Conservation (phyloP, 1,139 yeast genomes). For the Zhuliangozyma blackwelliae region DNA sequence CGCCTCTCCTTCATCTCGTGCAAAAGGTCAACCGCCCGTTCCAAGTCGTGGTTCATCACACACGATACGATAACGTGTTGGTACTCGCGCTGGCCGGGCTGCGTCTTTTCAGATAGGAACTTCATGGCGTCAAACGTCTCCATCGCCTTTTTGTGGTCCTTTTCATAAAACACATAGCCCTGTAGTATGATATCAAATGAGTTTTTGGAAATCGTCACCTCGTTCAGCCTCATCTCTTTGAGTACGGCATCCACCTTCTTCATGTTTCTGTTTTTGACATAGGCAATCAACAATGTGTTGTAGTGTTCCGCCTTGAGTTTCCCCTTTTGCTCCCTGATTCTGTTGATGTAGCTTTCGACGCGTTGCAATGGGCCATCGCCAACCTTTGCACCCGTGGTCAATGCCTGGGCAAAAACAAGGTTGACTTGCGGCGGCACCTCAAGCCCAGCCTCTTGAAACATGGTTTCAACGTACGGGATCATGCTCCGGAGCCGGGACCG, state of each 20-base stretch:
- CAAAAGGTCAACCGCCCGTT: slow-evolving; percentile 71
- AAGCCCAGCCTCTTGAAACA: slow-evolving; percentile 34
- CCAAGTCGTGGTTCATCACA: slow-evolving; percentile 57
- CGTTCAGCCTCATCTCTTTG: slow-evolving; percentile 45
- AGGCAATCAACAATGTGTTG: slow-evolving; percentile 38
- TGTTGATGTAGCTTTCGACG: slow-evolving; percentile 22
- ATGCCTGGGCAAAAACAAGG: slow-evolving; percentile 39
- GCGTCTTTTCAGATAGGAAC: slow-evolving; percentile 58
- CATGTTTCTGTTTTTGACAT: slow-evolving; percentile 32
- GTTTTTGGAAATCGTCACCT: slow-evolving; percentile 50
- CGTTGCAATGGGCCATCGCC: slow-evolving; percentile 17
- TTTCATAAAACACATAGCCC: slow-evolving; percentile 54
- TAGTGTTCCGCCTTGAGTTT: slow-evolving; percentile 5
- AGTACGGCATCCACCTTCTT: slow-evolving; percentile 34
- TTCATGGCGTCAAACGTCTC: slow-evolving; percentile 83
- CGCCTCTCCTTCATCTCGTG: slow-evolving; percentile 54
- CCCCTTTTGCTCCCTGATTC: slow-evolving; percentile 13
- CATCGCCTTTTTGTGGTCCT: slow-evolving; percentile 58
- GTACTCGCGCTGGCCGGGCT: slow-evolving; percentile 67
- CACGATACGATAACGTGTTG: slow-evolving; percentile 67
- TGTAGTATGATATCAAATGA: slow-evolving; percentile 64
- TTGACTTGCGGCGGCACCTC: slow-evolving; percentile 31
- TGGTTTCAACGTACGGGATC: slow-evolving; percentile 27
- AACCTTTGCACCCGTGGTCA: slow-evolving; percentile 24
- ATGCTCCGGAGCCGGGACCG: slow-evolving; percentile 26